These are phyloP conservation scores for Beauveria varroae DNA, from an alignment of 2,329 filamentous ascomycete genomes.

Conservation along the genomic window DNA sequence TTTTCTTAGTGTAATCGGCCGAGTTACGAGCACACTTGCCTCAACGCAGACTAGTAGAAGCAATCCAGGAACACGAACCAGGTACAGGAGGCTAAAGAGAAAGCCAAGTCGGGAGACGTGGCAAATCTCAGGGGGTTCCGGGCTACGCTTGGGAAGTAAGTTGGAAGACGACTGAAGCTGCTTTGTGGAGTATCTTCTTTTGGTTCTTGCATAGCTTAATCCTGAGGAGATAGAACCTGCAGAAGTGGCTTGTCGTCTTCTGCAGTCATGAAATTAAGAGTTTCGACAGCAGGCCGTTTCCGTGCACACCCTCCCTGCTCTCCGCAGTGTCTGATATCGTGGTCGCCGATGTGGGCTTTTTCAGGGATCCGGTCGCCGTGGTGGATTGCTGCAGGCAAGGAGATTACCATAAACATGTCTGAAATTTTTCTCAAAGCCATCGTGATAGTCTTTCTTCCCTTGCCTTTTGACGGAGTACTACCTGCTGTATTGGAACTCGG, in stretches of 20 bases:
- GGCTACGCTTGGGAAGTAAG: not conserved
- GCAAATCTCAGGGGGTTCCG: conserved; percentile 11
- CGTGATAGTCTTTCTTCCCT: not conserved
- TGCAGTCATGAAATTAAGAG: not conserved
- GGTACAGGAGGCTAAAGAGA: not conserved
- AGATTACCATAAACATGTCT: not conserved
- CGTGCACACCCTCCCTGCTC: not conserved
- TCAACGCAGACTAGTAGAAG: not conserved
- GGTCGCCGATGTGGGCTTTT: conserved; percentile 3
- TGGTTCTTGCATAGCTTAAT: not conserved
- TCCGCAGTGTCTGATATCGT: not conserved
- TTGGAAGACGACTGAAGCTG: not conserved
- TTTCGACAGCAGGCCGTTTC: not conserved
- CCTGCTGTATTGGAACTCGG: not conserved
- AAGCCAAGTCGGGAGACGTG: conserved; percentile 2
- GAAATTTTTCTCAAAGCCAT: not conserved
- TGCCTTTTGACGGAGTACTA: not conserved
- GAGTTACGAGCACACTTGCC: not conserved
- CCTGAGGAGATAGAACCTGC: not conserved
- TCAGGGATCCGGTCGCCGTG: not conserved
- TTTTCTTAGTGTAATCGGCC: too few relatives aligned
- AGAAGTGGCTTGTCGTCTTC: not conserved
- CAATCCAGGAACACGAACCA: conserved; percentile 10
- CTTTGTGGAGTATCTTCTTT: not conserved
- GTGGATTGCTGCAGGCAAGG: not conserved